Evolutionary conservation across 139 green algal genomes (phyloP).

Genomic region (Chlamydomonas sp.): DNA sequence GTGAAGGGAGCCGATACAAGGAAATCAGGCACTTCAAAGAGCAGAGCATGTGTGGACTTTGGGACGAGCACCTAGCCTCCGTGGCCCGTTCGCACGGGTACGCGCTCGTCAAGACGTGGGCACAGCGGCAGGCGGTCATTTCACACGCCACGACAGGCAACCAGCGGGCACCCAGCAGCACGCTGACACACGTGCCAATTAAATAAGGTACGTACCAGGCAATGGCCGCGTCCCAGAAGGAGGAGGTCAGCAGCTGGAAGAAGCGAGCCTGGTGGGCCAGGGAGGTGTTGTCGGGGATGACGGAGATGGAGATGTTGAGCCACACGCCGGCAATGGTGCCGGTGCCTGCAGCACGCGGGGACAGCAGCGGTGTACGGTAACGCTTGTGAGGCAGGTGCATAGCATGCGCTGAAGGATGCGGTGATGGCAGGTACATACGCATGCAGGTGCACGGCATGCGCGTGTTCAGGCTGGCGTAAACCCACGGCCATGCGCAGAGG

Average conservation of each 20-base stretch:
- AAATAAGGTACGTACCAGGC: conserved; percentile 13
- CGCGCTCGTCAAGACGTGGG: neutral
- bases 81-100: neutral
- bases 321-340: conserved; percentile 14
- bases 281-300: neutral
- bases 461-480: no score
- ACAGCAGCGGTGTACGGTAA: no score
- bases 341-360: neutral
- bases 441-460: no score
- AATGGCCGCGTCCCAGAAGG: conserved; percentile 13
- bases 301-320: neutral
- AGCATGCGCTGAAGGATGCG: neutral
- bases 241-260: conserved; percentile 21
- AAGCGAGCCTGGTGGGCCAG: conserved; percentile 16
- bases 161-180: conserved; percentile 13
- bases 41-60: neutral
- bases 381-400: neutral
- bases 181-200: no score
- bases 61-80: no score
- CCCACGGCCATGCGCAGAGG: no score
- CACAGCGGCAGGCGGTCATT: neutral
- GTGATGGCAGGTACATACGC: neutral
- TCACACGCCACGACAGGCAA: neutral
- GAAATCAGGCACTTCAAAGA: conserved; percentile 11
- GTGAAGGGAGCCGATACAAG: conserved; percentile 7